Percentiles rank a stretch among this genome's conserved stretches.
Conservation (phyloP, 495 filamentous ascomycete genomes). For the Ramalina intermedia region DNA sequence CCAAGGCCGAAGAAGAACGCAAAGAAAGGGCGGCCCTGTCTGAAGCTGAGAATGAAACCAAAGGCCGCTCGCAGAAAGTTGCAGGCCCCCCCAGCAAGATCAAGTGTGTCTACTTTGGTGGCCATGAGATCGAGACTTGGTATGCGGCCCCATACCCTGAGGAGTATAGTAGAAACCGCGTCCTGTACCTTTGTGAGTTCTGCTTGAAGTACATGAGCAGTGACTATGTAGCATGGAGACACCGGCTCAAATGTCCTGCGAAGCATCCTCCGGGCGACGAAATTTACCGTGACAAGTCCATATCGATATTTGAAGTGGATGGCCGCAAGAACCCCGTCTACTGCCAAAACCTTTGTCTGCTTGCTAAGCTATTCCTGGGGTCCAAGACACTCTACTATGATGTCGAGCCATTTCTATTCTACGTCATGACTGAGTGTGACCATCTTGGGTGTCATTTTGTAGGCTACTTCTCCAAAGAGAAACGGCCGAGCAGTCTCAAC, state of each 20-base stretch:
- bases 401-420: slow-evolving; percentile 95
- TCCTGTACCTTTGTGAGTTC: slow-evolving; percentile 97
- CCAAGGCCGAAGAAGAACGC: slow-evolving; percentile 85
- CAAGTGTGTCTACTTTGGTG: slow-evolving; percentile 95
- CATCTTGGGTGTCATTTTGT: slow-evolving; percentile 93
- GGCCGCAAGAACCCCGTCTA: slow-evolving; percentile 94
- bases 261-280: slow-evolving; percentile 96
- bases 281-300: slow-evolving; percentile 86
- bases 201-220: slow-evolving; percentile 99
- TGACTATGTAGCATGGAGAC: slow-evolving; percentile 91
- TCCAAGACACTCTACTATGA: slow-evolving; percentile 98
- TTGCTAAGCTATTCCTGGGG: slow-evolving; percentile 90
- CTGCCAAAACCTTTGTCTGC: slow-evolving; percentile 90
- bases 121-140: slow-evolving; percentile 97
- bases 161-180: slow-evolving; percentile 89
- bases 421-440: slow-evolving; percentile 94
- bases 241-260: slow-evolving; percentile 93
- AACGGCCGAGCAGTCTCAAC: slow-evolving; percentile 84
- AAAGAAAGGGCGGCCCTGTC: slow-evolving; percentile 42
- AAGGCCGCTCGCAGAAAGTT: slow-evolving; percentile 44
- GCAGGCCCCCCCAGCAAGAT: slow-evolving; percentile 87
- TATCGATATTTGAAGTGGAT: slow-evolving; percentile 95
- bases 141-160: slow-evolving; percentile 98
- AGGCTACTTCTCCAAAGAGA: slow-evolving; percentile 98
- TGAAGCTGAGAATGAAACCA: slow-evolving; percentile 32